These are phyloP conservation scores for Xerocomus spinulosus DNA, from an alignment of 768 basidiomycete species.

Conservation along the genomic window DNA sequence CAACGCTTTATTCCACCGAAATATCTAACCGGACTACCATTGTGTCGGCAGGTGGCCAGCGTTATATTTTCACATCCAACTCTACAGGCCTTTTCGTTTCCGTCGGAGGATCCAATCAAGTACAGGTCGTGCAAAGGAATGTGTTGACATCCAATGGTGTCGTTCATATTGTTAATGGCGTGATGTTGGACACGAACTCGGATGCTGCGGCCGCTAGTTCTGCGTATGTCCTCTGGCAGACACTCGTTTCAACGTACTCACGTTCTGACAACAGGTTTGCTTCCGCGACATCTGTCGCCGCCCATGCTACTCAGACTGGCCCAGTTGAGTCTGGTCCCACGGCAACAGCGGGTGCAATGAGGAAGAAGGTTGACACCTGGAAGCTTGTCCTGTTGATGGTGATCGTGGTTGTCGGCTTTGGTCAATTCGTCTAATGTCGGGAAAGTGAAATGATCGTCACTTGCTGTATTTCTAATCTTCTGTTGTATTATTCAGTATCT, in stretches of 20 bases:
- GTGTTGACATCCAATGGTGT: slow-evolving; percentile 66
- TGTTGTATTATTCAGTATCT: not conserved
- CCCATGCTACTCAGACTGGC: slow-evolving; percentile 37
- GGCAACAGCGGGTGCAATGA: not conserved
- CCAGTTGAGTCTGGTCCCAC: slow-evolving; percentile 28
- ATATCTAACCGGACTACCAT: slow-evolving; percentile 35
- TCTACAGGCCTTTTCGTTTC: slow-evolving; percentile 54
- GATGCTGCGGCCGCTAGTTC: slow-evolving; percentile 44
- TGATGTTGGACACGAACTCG: slow-evolving; percentile 43
- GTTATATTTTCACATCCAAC: slow-evolving; percentile 49
- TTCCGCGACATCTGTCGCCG: slow-evolving; percentile 50
- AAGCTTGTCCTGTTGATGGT: slow-evolving; percentile 1
- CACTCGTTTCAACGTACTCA: not conserved
- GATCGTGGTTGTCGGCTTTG: slow-evolving; percentile 1
- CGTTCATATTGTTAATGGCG: slow-evolving; percentile 54
- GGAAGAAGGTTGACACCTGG: not conserved
- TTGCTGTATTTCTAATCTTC: not conserved
- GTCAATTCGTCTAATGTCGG: slow-evolving; percentile 10
- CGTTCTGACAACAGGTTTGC: slow-evolving; percentile 20
- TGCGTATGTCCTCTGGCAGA: slow-evolving; percentile 41
- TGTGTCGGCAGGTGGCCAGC: slow-evolving; percentile 56
- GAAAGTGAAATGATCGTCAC: not conserved
- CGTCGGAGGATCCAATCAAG: slow-evolving; percentile 40
- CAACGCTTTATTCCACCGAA: slow-evolving; percentile 56
- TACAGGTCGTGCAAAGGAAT: slow-evolving; percentile 54